A percentile compares a stretch with the other conserved stretches of the same genome.
phyloP scores from a whole-genome alignment of 495 filamentous ascomycete genomes.

The Sabuloglossum arenarium region DNA sequence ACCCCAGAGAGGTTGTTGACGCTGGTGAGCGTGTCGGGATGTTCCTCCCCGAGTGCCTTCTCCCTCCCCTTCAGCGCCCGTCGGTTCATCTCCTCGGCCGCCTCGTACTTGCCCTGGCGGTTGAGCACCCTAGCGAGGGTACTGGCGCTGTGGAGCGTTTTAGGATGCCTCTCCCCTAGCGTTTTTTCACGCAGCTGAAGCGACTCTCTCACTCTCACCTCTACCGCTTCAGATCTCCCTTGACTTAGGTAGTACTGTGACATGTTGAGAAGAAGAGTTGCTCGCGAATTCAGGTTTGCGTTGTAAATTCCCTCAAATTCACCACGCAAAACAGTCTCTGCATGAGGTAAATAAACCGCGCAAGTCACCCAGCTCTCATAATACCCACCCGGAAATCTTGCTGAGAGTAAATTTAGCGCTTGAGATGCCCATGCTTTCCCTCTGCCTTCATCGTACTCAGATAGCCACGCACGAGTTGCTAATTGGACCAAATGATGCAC shows the following conservation, averaged over 20 bases:
- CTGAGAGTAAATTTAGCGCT: constrained; percentile 14
- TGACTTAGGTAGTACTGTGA: background rate
- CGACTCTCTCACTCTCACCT: background rate
- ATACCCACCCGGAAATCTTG: constrained; percentile 16
- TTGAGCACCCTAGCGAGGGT: background rate
- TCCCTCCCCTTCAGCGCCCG: background rate
- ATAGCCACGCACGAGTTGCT: constrained; percentile 22
- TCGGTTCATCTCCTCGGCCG: constrained; percentile 5
- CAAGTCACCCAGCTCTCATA: constrained; percentile 19
- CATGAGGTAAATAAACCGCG: constrained; percentile 19
- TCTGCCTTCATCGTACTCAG: constrained; percentile 7
- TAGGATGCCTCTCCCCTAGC: background rate
- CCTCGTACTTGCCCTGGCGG: background rate
- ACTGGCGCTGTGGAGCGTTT: background rate
- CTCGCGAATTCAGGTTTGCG: background rate
- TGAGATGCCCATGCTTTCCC: constrained; percentile 13
- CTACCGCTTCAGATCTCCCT: background rate
- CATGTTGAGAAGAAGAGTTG: background rate
- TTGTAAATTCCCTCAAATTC: background rate
- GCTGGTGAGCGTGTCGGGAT: constrained; percentile 4
- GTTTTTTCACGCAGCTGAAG: background rate
- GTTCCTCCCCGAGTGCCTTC: constrained; percentile 2
- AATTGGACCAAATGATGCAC: constrained; percentile 27
- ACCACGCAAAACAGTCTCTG: constrained; percentile 9
- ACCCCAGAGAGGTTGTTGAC: background rate